Evolutionary conservation across 257 asterid genomes (phyloP), one percentile per base, ranked within the genome.

Genomic region (Fraxinus cuspidata): DNA sequence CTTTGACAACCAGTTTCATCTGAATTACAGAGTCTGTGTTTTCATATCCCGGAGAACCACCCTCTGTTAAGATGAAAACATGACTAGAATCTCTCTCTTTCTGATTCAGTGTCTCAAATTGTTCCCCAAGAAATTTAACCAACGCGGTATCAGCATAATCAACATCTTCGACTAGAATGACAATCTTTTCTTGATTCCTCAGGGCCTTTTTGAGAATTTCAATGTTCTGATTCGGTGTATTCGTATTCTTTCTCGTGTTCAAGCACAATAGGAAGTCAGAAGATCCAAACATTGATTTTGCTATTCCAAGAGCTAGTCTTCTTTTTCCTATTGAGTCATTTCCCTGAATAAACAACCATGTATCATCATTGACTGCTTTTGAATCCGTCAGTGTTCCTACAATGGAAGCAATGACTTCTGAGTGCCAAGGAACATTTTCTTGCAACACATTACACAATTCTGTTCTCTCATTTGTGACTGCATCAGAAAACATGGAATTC

Each of bases 371-470:
- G 31, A 6, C 35, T n/a, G 44, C 75, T 44, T 77, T 81, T 16
- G 76, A 29, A 16, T 79, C 83, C 78, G 21, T 71, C 84, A 89
- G 72, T 2, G 89, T 85, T 56, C 87, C 89, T 0, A 86, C 56
- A 70, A 94, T 80, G 4, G 66, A 37, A 78, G 89, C 88, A 77
- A 92, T 66, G 37, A 21, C 66, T 29, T 86, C 89, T 2, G 81
- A 77, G 77, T 94, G 97, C 98, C 98, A 94, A 0, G 98, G 96
- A 72, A 92, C 81, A 42, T 89, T 88, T 71, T 92, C 92, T 76
- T 72, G 83, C 51, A 92, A 73, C 25, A 85, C 0, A 1, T 78
- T 72, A 37, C 71, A 18, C 71, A 90, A 7, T 35, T 74, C 78
- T 3, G 49, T 42, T 40, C 76, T 84, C 25, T 70, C 71, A 8